A percentile compares a stretch with the other conserved stretches of the same genome.
phyloP scores from a whole-genome alignment of 306 rosid species.

The Heteromeles arbutifolia region DNA sequence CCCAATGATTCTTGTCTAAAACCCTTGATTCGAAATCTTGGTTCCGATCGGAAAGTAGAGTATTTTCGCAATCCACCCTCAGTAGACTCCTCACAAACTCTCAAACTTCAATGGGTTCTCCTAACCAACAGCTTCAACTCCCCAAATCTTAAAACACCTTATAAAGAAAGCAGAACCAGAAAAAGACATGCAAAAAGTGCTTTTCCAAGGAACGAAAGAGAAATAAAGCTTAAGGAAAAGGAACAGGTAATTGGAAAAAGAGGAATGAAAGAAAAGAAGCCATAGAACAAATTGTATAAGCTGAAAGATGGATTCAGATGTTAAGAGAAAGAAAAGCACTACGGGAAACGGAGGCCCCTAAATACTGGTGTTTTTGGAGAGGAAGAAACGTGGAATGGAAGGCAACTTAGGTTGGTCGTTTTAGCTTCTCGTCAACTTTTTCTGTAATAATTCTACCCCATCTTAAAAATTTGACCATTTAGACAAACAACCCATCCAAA shows the following conservation, averaged over 20 bases:
- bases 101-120: conserved; percentile 2
- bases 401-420: conserved; percentile 52
- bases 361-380: conserved; percentile 38
- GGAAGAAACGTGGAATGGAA: conserved; percentile 77
- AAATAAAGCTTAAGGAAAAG: conserved; percentile 14
- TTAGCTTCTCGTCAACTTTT: conserved; percentile 26
- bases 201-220: conserved; percentile 9
- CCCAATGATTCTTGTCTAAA: neutral
- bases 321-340: conserved; percentile 21
- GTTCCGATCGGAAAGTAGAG: neutral
- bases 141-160: neutral
- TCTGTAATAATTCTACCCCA: conserved; percentile 3
- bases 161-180: conserved; percentile 15
- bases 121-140: conserved; percentile 11
- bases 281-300: conserved; percentile 21
- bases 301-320: conserved; percentile 20
- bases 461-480: conserved; percentile 24
- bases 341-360: conserved; percentile 40
- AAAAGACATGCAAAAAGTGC: conserved; percentile 15
- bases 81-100: neutral
- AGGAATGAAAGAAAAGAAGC: conserved; percentile 15
- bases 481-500: neutral
- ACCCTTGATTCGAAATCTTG: neutral
- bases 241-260: neutral
- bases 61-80: neutral